Base-by-base conservation (phyloP, 2,329 filamentous ascomycete species). In the Claviceps monticola region DNA sequence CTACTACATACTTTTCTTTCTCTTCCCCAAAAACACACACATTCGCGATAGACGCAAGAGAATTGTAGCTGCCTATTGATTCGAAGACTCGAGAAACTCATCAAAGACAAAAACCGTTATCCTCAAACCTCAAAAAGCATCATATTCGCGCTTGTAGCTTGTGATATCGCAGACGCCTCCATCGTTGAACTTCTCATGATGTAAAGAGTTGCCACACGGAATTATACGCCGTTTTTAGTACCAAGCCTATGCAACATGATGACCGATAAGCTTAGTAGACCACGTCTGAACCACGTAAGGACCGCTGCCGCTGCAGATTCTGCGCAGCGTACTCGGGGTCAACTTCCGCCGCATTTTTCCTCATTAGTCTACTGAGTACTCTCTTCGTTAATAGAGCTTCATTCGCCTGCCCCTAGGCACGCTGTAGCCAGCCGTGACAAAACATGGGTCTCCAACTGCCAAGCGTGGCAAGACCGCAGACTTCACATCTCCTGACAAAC, bases 391-490 rank as follows among this genome's bases (percentile, higher is more conserved):
- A 26, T 26, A 2, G 6, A 26, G 26, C 26, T 26, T 26, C 26
- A 8, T 26, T 26, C 26, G 2, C 6, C 26, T 8, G 26, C 26
- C 6, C 6, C 26, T 26, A 26, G 26, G 26, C 26, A 26, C 2
- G 26, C 26, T 26, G 26, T 26, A 7, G 7, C 26, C 26, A 26
- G 26, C 26, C 26, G 7, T 26, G 26, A 26, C 7, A 52, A 56
- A 37, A 47, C 44, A 11, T 59, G 56, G 13, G 63, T 66, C 0
- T 73, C 80, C 0, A 70, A 66, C 47, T 74, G 82, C 59, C 89
- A 90, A 66, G 74, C 78, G 58, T 69, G 88, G 54, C 80, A 79
- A 6, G 85, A 84, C 0, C 85, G 85, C 0, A 29, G 26, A 29
- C 26, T 29, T 29, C 26, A 29, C 7, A 29, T n/a, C n/a, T 29